A percentile compares a stretch with the other conserved stretches of the same genome.
Evolutionary conservation across 345 rosid species (phyloP).

Genomic region (Rubroshorea leprosula): DNA sequence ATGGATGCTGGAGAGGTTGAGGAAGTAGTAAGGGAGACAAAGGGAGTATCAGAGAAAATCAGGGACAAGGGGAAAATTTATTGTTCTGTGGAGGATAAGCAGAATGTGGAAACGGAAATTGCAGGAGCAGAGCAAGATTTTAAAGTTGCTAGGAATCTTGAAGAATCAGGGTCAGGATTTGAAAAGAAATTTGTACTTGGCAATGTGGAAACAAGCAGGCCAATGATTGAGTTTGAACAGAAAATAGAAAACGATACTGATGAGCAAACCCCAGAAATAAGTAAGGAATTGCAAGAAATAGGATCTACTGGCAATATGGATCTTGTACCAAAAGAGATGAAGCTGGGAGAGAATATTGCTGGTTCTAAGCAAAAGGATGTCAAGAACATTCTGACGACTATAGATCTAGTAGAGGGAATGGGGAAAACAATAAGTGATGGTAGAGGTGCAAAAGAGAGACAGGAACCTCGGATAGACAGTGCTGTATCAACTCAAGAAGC

Average conservation of each 20-base stretch:
- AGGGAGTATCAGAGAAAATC: conserved; percentile 35
- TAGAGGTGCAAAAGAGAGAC: not conserved
- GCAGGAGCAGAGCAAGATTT: conserved; percentile 9
- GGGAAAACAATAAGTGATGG: conserved; percentile 6
- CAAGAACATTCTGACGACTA: not conserved
- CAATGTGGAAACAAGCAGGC: conserved; percentile 3
- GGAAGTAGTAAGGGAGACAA: conserved; percentile 35
- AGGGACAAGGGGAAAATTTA: conserved; percentile 32
- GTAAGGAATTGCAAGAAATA: not conserved
- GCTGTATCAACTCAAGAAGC: not conserved
- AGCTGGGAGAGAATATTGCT: not conserved
- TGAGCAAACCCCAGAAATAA: not conserved
- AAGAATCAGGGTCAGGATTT: conserved; percentile 3
- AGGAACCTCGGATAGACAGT: not conserved
- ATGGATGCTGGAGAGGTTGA: conserved; percentile 21
- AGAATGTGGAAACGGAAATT: not conserved
- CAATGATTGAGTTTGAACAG: conserved; percentile 7
- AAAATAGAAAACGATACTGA: conserved; percentile 11
- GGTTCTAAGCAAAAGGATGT: not conserved
- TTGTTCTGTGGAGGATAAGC: conserved; percentile 9
- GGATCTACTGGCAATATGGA: not conserved
- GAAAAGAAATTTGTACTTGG: conserved; percentile 7
- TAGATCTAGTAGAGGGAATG: not conserved
- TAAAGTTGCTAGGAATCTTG: not conserved
- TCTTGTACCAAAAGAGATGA: conserved; percentile 1